phyloP scores from a whole-genome alignment of 2,329 filamentous ascomycete genomes.

The Plectosphaerella sp. region DNA sequence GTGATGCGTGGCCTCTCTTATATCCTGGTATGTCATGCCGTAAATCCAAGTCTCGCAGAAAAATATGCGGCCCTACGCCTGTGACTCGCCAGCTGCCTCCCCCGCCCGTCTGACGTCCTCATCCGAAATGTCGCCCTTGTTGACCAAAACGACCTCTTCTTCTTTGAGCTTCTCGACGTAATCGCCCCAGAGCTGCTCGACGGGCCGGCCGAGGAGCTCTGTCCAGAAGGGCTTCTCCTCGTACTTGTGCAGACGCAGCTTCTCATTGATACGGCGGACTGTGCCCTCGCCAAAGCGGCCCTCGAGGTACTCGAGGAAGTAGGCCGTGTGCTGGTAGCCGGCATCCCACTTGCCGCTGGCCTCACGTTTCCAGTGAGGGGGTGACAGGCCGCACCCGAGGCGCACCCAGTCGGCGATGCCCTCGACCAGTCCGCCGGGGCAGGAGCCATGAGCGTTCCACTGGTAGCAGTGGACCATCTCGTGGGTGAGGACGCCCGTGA shows the following conservation, averaged over 20 bases:
- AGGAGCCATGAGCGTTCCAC: slow-evolving; percentile 58
- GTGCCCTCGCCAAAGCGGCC: slow-evolving; percentile 54
- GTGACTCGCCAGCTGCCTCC: neutral
- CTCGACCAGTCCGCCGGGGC: slow-evolving; percentile 78
- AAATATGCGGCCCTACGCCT: no score
- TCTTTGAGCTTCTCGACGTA: slow-evolving; percentile 46
- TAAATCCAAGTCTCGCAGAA: no score
- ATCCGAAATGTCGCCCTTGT: slow-evolving; percentile 15
- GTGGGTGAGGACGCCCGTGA: slow-evolving; percentile 80
- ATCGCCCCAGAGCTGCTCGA: slow-evolving; percentile 69
- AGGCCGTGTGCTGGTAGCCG: slow-evolving; percentile 88
- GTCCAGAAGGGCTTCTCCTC: slow-evolving; percentile 64
- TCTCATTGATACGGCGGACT: slow-evolving; percentile 62
- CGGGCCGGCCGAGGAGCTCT: slow-evolving; percentile 58
- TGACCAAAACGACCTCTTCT: slow-evolving; percentile 14
- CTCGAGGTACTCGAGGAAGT: slow-evolving; percentile 86
- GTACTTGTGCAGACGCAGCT: slow-evolving; percentile 59
- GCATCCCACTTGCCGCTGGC: slow-evolving; percentile 67
- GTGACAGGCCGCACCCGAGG: slow-evolving; percentile 64
- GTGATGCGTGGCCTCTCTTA: no score
- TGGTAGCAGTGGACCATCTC: slow-evolving; percentile 96
- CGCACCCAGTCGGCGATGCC: slow-evolving; percentile 93
- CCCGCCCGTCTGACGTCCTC: slow-evolving; percentile 4
- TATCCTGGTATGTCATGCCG: no score
- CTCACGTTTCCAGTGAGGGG: slow-evolving; percentile 77